Percentiles rank a stretch among this genome's conserved stretches.
These are phyloP conservation scores for Picea sitchensis DNA, from an alignment of 75 land plant genomes.

Conservation along the genomic window DNA sequence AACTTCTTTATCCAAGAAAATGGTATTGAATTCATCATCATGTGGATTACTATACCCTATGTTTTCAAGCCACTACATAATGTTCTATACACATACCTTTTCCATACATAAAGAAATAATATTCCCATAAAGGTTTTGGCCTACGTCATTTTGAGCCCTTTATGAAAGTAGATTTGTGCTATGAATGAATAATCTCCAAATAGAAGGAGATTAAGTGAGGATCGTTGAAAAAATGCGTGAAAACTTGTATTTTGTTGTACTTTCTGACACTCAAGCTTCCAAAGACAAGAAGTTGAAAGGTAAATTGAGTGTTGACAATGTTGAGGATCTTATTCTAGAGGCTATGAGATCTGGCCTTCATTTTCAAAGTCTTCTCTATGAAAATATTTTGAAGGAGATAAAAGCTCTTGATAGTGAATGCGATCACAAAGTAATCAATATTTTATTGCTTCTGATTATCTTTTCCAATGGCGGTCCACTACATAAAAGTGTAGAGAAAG, in stretches of 20 bases:
- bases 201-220: conserved; percentile 37
- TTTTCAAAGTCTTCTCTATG: conserved; percentile 64
- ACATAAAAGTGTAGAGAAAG: background rate
- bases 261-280: conserved; percentile 19
- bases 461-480: conserved; percentile 4
- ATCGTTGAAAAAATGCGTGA: conserved; percentile 77
- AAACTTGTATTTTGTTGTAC: conserved; percentile 49
- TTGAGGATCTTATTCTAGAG: too few relatives aligned
- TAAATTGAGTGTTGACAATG: conserved; percentile 16
- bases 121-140: too few relatives aligned
- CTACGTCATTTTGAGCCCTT: too few relatives aligned
- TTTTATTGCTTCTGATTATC: conserved; percentile 76
- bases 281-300: conserved; percentile 66
- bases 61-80: too few relatives aligned
- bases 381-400: conserved; percentile 25
- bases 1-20: too few relatives aligned
- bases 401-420: too few relatives aligned
- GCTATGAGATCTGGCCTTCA: conserved; percentile 73
- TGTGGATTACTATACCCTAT: too few relatives aligned
- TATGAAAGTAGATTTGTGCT: too few relatives aligned
- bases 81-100: too few relatives aligned
- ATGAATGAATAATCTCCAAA: too few relatives aligned
- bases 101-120: too few relatives aligned
- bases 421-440: conserved; percentile 17
- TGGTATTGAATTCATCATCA: too few relatives aligned